Evolutionary conservation across 2,329 filamentous ascomycete genomes (phyloP).

Genomic region (Plectosphaerella cucumerina): DNA sequence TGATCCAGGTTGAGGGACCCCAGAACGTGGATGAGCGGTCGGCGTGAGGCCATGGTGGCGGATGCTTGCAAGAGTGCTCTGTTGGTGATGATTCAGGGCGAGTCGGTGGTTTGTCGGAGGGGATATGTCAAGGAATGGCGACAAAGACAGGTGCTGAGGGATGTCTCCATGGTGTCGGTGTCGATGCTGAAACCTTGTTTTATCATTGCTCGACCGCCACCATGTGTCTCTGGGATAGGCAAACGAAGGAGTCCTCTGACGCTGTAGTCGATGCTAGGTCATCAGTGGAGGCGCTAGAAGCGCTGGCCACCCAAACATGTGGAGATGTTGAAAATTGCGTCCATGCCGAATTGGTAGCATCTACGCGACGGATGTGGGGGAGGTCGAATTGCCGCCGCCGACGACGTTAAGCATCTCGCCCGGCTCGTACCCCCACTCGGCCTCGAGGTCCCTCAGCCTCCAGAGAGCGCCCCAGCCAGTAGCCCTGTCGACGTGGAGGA

Average conservation of each 20-base stretch:
- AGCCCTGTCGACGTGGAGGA: slow-evolving; percentile 38
- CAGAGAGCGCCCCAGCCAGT: slow-evolving; percentile 46
- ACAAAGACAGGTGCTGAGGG: too few relatives aligned
- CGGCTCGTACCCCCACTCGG: slow-evolving; percentile 25
- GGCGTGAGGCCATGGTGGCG: neutral
- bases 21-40: slow-evolving; percentile 56
- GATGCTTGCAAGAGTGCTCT: neutral
- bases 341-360: neutral
- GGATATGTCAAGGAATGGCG: too few relatives aligned
- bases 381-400: neutral
- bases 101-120: too few relatives aligned
- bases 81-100: too few relatives aligned
- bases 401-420: slow-evolving; percentile 1
- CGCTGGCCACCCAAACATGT: too few relatives aligned
- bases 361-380: slow-evolving; percentile 1
- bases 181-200: too few relatives aligned
- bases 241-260: too few relatives aligned
- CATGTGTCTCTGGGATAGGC: too few relatives aligned
- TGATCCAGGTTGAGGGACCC: slow-evolving; percentile 73
- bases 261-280: too few relatives aligned
- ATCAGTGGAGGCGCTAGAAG: too few relatives aligned
- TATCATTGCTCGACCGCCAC: too few relatives aligned
- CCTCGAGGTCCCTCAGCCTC: slow-evolving; percentile 43
- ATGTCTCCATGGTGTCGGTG: too few relatives aligned
- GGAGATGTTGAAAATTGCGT: neutral